Conservation (phyloP, 805 yeast species). For the Candida sithepensis region DNA sequence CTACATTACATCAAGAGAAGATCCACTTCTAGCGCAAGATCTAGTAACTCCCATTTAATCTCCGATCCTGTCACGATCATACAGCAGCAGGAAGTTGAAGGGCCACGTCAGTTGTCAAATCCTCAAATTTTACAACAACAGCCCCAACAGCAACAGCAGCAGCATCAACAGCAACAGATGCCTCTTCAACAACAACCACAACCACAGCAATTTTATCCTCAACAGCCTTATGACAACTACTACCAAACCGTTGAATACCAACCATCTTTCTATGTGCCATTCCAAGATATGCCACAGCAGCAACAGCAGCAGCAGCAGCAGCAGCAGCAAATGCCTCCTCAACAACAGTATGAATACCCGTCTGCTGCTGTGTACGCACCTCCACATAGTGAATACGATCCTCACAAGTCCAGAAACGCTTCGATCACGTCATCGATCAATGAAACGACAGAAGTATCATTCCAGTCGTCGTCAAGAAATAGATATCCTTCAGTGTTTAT, state of each 20-base stretch:
- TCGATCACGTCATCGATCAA: slow-evolving; percentile 17
- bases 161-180: slow-evolving; percentile 6
- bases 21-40: slow-evolving; percentile 34
- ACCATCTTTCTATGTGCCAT: slow-evolving; percentile 15
- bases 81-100: slow-evolving; percentile 8
- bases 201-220: slow-evolving; percentile 1
- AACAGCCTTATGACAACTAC: slow-evolving; percentile 8
- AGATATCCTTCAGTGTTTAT: slow-evolving; percentile 45
- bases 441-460: slow-evolving; percentile 24
- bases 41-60: slow-evolving; percentile 1
- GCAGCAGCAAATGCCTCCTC: slow-evolving; percentile 5
- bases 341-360: slow-evolving; percentile 10
- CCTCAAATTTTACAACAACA: slow-evolving; percentile 13
- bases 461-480: slow-evolving; percentile 30
- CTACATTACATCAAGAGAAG: slow-evolving; percentile 47
- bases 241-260: slow-evolving; percentile 19
- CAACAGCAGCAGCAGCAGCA: slow-evolving; percentile 5
- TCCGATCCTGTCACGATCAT: slow-evolving; percentile 1
- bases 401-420: slow-evolving; percentile 12
- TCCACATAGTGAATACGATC: slow-evolving; percentile 9
- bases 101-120: neutral
- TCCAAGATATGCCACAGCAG: slow-evolving; percentile 12
- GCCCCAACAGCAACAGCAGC: slow-evolving; percentile 8
- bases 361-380: neutral
- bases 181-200: slow-evolving; percentile 8